Evolutionary conservation across 441 rosid genomes (phyloP).

Genomic region (Gossypium aridum): DNA sequence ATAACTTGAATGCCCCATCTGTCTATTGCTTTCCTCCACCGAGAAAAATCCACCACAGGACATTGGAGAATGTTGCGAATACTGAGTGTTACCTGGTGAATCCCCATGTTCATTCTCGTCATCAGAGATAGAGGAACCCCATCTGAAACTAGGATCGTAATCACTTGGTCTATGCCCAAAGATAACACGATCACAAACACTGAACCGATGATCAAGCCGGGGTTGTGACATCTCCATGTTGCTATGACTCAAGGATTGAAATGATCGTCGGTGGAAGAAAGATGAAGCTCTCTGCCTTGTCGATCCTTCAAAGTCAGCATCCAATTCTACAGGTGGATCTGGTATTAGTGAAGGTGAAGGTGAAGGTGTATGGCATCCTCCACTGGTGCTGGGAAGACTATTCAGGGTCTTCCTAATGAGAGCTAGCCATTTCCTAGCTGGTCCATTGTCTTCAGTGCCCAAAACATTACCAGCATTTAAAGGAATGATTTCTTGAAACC

Average conservation of each 20-base stretch:
- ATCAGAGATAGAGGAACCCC: conserved; percentile 61
- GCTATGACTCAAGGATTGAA: conserved; percentile 50
- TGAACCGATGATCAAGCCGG: conserved; percentile 44
- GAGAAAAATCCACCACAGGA: conserved; percentile 33
- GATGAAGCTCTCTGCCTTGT: conserved; percentile 33
- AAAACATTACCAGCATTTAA: conserved; percentile 74
- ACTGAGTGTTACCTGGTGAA: conserved; percentile 33
- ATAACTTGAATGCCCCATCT: conserved; percentile 37
- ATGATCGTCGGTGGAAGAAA: conserved; percentile 49
- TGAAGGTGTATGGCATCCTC: conserved; percentile 47
- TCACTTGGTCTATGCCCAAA: conserved; percentile 42
- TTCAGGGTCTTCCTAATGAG: conserved; percentile 58
- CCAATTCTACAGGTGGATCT: conserved; percentile 61
- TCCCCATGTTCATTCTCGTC: conserved; percentile 46
- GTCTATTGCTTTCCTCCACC: conserved; percentile 37
- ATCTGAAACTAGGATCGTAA: conserved; percentile 44
- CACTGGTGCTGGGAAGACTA: conserved; percentile 47
- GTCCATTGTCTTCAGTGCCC: conserved; percentile 70
- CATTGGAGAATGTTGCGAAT: conserved; percentile 26
- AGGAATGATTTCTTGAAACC: conserved; percentile 85
- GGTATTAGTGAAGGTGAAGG: conserved; percentile 51
- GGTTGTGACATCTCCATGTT: conserved; percentile 30
- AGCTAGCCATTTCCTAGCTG: conserved; percentile 70
- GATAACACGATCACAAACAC: conserved; percentile 59
- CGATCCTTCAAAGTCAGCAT: conserved; percentile 58